Conservation (phyloP, 2,329 filamentous ascomycete genomes). For the Curvularia lunata region DNA sequence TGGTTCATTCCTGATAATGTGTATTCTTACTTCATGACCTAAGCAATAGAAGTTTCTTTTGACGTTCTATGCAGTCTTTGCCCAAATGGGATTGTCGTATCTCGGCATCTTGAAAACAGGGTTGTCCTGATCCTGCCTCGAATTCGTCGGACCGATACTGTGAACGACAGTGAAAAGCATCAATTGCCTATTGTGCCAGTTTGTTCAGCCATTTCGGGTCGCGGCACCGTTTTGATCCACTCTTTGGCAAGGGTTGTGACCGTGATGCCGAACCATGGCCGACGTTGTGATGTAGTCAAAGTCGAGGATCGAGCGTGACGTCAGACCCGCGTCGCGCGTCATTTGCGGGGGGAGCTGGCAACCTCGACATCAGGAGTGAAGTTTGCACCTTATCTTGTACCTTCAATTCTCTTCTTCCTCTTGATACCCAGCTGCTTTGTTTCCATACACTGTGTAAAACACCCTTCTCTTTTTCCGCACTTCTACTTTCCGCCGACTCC, state of each 20-base stretch:
- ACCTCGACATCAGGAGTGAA: slow-evolving; percentile 3
- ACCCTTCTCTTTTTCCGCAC: not conserved
- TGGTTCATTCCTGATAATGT: slow-evolving; percentile 9
- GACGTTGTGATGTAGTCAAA: slow-evolving; percentile 9
- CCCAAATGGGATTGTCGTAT: not conserved
- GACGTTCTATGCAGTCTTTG: not conserved
- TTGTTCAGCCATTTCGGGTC: slow-evolving; percentile 2
- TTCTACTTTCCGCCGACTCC: not conserved
- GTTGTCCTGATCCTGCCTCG: not conserved
- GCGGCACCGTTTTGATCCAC: slow-evolving; percentile 12
- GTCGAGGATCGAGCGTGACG: slow-evolving; percentile 8
- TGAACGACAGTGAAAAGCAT: not conserved
- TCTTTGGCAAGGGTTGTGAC: not conserved
- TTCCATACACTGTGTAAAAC: not conserved
- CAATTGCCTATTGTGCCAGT: slow-evolving; percentile 3
- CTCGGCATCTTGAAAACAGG: not conserved
- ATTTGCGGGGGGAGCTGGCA: slow-evolving; percentile 15
- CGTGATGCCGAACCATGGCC: slow-evolving; percentile 16
- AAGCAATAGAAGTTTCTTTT: not conserved
- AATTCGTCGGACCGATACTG: not conserved
- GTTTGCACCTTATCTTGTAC: not conserved
- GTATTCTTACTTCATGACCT: slow-evolving; percentile 1
- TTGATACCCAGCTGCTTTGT: slow-evolving; percentile 15
- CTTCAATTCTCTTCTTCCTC: slow-evolving; percentile 1
- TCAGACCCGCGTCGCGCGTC: slow-evolving; percentile 17